These are phyloP conservation scores for Arachis hypogaea DNA, from an alignment of 306 rosid species.

Conservation along the genomic window DNA sequence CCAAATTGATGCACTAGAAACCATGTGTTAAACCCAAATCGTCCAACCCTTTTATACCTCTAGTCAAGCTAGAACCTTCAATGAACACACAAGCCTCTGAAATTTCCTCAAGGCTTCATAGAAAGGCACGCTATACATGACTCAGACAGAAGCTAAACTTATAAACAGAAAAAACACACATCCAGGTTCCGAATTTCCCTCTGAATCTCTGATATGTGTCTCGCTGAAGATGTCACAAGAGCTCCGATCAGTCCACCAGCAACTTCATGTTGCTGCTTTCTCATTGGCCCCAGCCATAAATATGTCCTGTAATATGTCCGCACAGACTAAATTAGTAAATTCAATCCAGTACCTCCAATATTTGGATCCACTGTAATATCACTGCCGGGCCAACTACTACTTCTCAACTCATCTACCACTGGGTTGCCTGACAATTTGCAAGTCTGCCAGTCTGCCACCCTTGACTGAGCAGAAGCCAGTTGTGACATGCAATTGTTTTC, in stretches of 20 bases:
- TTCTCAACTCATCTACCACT: neutral
- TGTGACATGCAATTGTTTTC: neutral
- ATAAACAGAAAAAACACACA: neutral
- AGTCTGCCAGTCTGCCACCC: neutral
- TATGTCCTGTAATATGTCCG: neutral
- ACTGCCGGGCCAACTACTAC: neutral
- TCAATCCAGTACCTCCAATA: neutral
- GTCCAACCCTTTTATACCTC: neutral
- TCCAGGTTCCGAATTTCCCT: neutral
- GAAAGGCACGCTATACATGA: neutral
- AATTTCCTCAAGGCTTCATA: neutral
- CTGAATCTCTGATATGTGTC: neutral
- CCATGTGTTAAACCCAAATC: neutral
- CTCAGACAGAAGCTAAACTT: neutral
- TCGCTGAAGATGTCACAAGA: neutral
- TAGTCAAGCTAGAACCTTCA: neutral
- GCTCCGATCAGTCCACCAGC: neutral
- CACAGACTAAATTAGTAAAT: neutral
- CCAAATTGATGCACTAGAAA: neutral
- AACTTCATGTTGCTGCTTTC: neutral
- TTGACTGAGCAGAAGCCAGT: neutral
- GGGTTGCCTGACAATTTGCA: neutral
- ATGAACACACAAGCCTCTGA: neutral
- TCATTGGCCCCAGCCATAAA: neutral
- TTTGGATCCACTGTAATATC: neutral